Evolutionary conservation across 2,329 filamentous ascomycete species (phyloP), one percentile per base, ranked within the genome.

Genomic region (Exophiala bonariae): DNA sequence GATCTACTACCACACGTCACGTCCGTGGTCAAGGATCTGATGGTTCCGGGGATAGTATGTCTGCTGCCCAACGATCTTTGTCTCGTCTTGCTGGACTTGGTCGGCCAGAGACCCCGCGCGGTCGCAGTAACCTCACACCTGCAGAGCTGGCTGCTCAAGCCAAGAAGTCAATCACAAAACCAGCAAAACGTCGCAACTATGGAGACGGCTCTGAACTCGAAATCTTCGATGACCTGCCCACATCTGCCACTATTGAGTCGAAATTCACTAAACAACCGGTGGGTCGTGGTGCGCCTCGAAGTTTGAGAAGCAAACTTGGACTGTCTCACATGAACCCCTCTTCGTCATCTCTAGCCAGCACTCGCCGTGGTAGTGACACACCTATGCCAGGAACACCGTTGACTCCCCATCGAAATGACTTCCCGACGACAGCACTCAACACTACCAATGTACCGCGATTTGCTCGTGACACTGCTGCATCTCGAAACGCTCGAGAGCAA

Each of bases 141-240:
- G 74, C 78, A 43, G 66, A 74, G 16, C 63, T 79, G 22, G 66
- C 74, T 41, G 77, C 80, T 44, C 74, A 78, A 40, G 71, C 77
- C 5, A 86, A 85, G 74, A 82, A 86, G 56, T 83, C 86, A 37
- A 71, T 95, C 49, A 91, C 81, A 54, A 87, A 85, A 64, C 89
- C 89, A 3, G 77, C 81, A 28, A 77, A 82, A 32, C 75, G 77
- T 50, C 79, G 83, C 36, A 82, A 88, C 60, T 99, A 95, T 70
- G 93, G 93, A 10, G 89, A 96, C 66, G 93, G 93, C 13, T 87
- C 86, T 50, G 93, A 99, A 67, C 77, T 99, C 26, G 92, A 97
- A 58, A 83, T 80, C 2, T 97, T 99, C 64, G 93, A 99, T 64
- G 93, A 99, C 67, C 73, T 99, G 46, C 92, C 92, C 1, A 97